Evolutionary conservation across 2,329 filamentous ascomycete genomes (phyloP).

Genomic region (Dactylonectria macrodidyma): DNA sequence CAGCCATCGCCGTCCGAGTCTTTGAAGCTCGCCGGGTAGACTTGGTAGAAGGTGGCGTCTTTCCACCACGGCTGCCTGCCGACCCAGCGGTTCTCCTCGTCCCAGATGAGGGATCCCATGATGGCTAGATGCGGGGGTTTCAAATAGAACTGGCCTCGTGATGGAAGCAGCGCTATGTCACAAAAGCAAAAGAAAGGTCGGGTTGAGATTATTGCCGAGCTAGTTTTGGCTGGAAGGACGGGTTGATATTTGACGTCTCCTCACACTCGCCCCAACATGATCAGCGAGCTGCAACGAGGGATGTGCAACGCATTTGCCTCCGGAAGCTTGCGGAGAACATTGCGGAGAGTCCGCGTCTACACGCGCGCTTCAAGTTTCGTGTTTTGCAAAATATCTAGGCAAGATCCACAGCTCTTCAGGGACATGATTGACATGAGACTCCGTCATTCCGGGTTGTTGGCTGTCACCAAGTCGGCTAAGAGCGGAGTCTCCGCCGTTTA

Average conservation of each 20-base stretch:
- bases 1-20: constrained; percentile 73
- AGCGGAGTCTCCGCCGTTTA: constrained; percentile 2
- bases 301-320: background rate
- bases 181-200: background rate
- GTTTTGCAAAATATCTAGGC: background rate
- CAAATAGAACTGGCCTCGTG: background rate
- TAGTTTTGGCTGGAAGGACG: background rate
- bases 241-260: constrained; percentile 3
- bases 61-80: constrained; percentile 62
- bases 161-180: background rate
- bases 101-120: constrained; percentile 54
- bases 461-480: background rate
- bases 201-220: background rate
- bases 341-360: constrained; percentile 1
- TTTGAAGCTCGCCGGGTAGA: constrained; percentile 72
- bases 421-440: background rate
- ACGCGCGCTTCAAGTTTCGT: background rate
- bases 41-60: constrained; percentile 63
- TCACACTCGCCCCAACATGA: background rate
- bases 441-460: background rate
- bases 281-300: background rate
- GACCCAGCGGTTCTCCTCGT: constrained; percentile 49
- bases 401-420: background rate
- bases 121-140: background rate
- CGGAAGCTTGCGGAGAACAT: background rate